Evolutionary conservation across 2,329 filamentous ascomycete genomes (phyloP).

Genomic region (Chrysoporthe puriensis): DNA sequence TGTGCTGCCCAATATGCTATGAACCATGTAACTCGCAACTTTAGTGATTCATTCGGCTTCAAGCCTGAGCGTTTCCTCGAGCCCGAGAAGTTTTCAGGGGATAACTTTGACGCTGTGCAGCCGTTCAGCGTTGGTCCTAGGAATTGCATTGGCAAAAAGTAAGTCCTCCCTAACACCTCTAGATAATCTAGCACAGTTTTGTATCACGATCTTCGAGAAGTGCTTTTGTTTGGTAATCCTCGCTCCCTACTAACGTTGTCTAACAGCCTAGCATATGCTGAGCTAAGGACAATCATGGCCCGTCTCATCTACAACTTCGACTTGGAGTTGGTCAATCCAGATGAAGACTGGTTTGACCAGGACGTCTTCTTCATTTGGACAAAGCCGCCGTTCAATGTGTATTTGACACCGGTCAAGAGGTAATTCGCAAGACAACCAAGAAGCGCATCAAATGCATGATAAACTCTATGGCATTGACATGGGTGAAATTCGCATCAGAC

Average conservation of each 20-base stretch:
- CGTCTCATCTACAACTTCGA: constrained; percentile 55
- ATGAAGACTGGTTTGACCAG: constrained; percentile 45
- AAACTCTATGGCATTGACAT: neutral
- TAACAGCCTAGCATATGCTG: constrained; percentile 50
- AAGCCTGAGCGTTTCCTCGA: constrained; percentile 53
- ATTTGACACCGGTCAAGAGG: constrained; percentile 39
- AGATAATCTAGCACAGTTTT: neutral
- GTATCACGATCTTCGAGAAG: neutral
- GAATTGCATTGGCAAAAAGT: constrained; percentile 56
- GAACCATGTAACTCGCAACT: constrained; percentile 49
- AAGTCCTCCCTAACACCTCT: constrained; percentile 31
- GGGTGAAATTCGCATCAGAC: neutral
- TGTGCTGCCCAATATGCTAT: constrained; percentile 49
- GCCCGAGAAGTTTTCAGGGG: constrained; percentile 43
- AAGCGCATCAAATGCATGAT: neutral
- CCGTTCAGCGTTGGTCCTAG: constrained; percentile 53
- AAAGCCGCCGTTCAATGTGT: constrained; percentile 42
- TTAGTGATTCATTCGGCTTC: constrained; percentile 48
- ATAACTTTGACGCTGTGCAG: constrained; percentile 49
- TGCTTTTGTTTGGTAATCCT: neutral
- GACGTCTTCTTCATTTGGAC: constrained; percentile 46
- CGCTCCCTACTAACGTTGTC: neutral
- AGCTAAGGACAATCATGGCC: constrained; percentile 54
- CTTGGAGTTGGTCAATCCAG: constrained; percentile 43
- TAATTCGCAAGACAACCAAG: neutral